Evolutionary conservation across 176 grass and related monocot genomes (phyloP), one percentile per base, ranked within the genome.

Genomic region (Bolboschoenus planiculmis): DNA sequence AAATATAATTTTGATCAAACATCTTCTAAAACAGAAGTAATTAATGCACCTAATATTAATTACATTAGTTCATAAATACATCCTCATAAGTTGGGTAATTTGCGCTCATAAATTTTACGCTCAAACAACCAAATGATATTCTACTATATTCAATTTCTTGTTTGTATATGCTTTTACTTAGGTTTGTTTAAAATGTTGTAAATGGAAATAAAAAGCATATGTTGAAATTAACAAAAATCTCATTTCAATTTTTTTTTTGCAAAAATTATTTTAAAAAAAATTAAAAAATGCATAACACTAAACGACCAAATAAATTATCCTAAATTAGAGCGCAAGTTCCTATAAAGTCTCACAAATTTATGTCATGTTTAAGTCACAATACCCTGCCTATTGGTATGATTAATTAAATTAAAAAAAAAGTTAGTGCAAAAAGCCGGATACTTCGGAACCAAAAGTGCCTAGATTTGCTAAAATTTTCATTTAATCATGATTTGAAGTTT

Each of bases 401-500:
- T 64, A 11, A 81, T 81, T 81, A 81, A 64, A 81, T 81, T 81
- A 81, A 26, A 24, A 53, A n/a, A 68, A 48, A 75, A 0, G 9
- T 48, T 48, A 75, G 70, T 48, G 70, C 42, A 26, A 42, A 74
- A 75, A 75, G 42, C 72, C 72, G 44, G 72, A 76, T 76, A 76
- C 44, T 76, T 76, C 43, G 72, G 72, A 50, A 76, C 44, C 42
- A 76, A 31, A 76, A 76, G 72, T 76, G 72, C 72, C 44, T 82
- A 48, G 57, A 82, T 50, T 82, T 82, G 80, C 80, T 82, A 63
- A 82, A 65, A 29, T 4, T n/a, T 48, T 1, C 56, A 58, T 60
- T 50, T 53, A 87, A 81, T 87, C 53, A 87, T 87, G 79, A 83
- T 82, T 63, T 75, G 84, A 79, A 85, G 74, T 79, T 85, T 68